Percentiles rank a stretch among this genome's conserved stretches.
These are phyloP conservation scores for Fragaria nilgerrensis DNA, from an alignment of 306 rosid species.

Conservation along the genomic window DNA sequence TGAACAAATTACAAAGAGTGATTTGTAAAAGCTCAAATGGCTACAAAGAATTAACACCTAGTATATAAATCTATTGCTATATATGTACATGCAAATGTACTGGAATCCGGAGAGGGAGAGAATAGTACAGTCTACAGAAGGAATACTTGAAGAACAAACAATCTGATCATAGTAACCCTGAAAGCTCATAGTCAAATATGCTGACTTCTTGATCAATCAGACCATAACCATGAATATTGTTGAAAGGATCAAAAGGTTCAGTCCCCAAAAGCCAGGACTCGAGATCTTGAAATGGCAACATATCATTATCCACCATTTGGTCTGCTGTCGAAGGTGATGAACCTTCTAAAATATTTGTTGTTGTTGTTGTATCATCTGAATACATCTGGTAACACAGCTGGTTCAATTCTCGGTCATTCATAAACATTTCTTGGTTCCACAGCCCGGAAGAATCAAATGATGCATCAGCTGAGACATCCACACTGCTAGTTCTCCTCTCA, in stretches of 20 bases:
- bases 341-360: background rate
- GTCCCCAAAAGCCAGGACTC: slow-evolving; percentile 32
- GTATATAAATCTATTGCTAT: background rate
- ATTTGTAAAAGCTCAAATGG: slow-evolving; percentile 7
- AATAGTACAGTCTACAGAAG: background rate
- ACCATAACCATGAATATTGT: slow-evolving; percentile 1
- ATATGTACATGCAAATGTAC: background rate
- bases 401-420: slow-evolving; percentile 6
- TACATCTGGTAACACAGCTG: slow-evolving; percentile 15
- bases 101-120: background rate
- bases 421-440: slow-evolving; percentile 4
- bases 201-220: slow-evolving; percentile 29
- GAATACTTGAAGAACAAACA: background rate
- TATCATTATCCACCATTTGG: slow-evolving; percentile 12
- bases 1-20: background rate
- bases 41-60: background rate
- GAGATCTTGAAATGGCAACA: slow-evolving; percentile 23
- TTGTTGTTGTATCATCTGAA: slow-evolving; percentile 13
- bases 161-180: slow-evolving; percentile 25
- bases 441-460: background rate
- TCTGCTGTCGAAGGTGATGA: background rate
- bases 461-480: slow-evolving; percentile 16
- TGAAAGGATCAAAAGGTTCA: slow-evolving; percentile 14
- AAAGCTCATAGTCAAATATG: slow-evolving; percentile 35
- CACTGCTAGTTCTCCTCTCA: background rate